Base-by-base conservation (phyloP, 1,139 yeast species). In the Nakaseomyces glabratus region DNA sequence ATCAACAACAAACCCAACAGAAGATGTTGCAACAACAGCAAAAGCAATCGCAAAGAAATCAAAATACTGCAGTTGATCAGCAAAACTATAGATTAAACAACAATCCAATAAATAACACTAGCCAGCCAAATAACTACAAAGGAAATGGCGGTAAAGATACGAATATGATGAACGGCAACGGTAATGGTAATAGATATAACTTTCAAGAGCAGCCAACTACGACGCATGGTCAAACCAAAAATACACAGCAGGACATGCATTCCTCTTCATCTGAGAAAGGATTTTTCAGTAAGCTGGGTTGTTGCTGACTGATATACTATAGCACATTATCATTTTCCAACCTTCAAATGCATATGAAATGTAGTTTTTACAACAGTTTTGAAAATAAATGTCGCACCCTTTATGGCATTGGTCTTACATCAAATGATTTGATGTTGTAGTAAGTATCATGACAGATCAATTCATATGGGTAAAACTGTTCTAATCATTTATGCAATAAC, bases 231-330 rank as follows among this genome's bases (percentile, higher is more conserved):
- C 31, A 35, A 28, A 25, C 32, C 23, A 24, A 21, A 3, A 24
- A 20, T 16, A 20, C 12, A n/a, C 18, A 29, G 17, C 37, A 38
- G 39, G 58, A 54, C 20, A 46, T 51, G 13, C 38, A 39, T 14
- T 46, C 51, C n/a, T 23, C 35, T 3, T 42, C 38, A 13, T 44
- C 62, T n/a, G 52, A 51, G 18, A 58, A 56, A 36, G 67, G 67
- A 1, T 62, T 59, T 45, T 61, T 62, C 40, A 46, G 61, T 28
- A 63, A 59, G 39, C 31, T 62, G 18, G 58, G 60, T 14, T 63
- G 68, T 43, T 63, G 68, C 45, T 54, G 51, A 36, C 39, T 28
- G 12, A 21, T 17, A 11, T 15, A 12, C 10, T 33, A 7, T 15
- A 20, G n/a, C 16, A 18, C 6, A 5, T 12, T 10, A 25, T 15